These are phyloP conservation scores for Penicillium manginii DNA, from an alignment of 495 filamentous ascomycete genomes.

Conservation along the genomic window DNA sequence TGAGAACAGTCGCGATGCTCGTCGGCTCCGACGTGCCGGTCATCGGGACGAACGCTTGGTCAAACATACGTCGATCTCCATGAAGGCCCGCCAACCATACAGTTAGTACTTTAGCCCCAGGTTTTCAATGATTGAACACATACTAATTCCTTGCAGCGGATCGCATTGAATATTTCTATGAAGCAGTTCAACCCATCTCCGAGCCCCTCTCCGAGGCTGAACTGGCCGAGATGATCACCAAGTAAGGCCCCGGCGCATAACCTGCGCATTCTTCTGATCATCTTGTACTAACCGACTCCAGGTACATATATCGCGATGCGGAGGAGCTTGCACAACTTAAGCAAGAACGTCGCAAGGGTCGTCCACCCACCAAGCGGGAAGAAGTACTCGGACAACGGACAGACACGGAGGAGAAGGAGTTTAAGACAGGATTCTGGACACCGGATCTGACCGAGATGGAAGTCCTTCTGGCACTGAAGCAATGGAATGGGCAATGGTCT, in stretches of 20 bases:
- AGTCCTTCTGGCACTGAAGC: conserved; percentile 54
- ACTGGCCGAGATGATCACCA: conserved; percentile 64
- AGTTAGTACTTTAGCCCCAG: conserved; percentile 46
- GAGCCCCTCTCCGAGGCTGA: conserved; percentile 59
- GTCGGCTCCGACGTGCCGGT: conserved; percentile 71
- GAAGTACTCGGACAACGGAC: conserved; percentile 74
- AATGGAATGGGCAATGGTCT: conserved; percentile 68
- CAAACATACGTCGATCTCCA: conserved; percentile 61
- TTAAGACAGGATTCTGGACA: conserved; percentile 79
- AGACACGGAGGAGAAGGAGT: conserved; percentile 74
- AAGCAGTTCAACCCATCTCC: conserved; percentile 57
- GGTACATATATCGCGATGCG: conserved; percentile 77
- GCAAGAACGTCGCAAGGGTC: conserved; percentile 75
- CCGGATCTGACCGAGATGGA: conserved; percentile 61
- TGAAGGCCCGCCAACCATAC: conserved; percentile 69
- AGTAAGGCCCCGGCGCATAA: conserved; percentile 46
- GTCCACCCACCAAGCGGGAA: conserved; percentile 77
- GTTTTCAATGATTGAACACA: background rate
- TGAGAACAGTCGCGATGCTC: conserved; percentile 79
- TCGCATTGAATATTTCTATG: conserved; percentile 72
- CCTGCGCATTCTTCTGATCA: background rate
- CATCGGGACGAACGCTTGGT: conserved; percentile 77
- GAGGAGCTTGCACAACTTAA: conserved; percentile 75
- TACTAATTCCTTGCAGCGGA: conserved; percentile 56
- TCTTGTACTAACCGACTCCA: conserved; percentile 30